A percentile compares a stretch with the other conserved stretches of the same genome.
These are phyloP conservation scores for Diaporthe capsici DNA, from an alignment of 2,329 filamentous ascomycete species.

Conservation along the genomic window DNA sequence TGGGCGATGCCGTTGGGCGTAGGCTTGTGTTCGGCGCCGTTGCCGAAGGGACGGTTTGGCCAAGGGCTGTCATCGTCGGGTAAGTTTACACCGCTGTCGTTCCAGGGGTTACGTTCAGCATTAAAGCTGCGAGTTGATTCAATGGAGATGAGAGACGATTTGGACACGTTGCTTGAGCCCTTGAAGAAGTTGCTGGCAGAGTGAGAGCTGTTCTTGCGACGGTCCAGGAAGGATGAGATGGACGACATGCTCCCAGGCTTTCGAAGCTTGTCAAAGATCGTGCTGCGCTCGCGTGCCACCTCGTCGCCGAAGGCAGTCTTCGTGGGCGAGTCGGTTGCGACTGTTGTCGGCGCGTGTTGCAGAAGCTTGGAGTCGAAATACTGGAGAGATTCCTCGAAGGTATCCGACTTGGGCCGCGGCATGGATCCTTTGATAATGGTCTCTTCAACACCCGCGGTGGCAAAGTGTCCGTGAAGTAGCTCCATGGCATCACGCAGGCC, in stretches of 20 bases:
- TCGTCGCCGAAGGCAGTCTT: constrained; percentile 88
- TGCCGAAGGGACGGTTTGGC: constrained; percentile 74
- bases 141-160: constrained; percentile 95
- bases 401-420: constrained; percentile 97
- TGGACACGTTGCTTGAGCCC: constrained; percentile 90
- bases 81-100: constrained; percentile 96
- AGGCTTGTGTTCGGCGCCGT: constrained; percentile 75
- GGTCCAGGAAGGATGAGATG: constrained; percentile 94
- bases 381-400: constrained; percentile 95
- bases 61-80: constrained; percentile 86
- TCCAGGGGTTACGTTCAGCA: constrained; percentile 97
- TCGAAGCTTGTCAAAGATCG: constrained; percentile 91
- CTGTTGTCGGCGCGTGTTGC: constrained; percentile 87
- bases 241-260: constrained; percentile 96
- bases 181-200: constrained; percentile 91
- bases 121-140: constrained; percentile 93
- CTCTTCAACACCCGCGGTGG: constrained; percentile 89
- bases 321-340: constrained; percentile 89
- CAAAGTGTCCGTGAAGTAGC: constrained; percentile 87
- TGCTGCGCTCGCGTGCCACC: constrained; percentile 81
- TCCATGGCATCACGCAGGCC: constrained; percentile 97
- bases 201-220: constrained; percentile 93
- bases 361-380: constrained; percentile 98
- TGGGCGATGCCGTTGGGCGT: constrained; percentile 71
- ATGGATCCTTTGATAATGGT: constrained; percentile 93